Evolutionary conservation across 2,329 filamentous ascomycete species (phyloP), one percentile per base, ranked within the genome.

Genomic region (Colletotrichum ledebouriae): DNA sequence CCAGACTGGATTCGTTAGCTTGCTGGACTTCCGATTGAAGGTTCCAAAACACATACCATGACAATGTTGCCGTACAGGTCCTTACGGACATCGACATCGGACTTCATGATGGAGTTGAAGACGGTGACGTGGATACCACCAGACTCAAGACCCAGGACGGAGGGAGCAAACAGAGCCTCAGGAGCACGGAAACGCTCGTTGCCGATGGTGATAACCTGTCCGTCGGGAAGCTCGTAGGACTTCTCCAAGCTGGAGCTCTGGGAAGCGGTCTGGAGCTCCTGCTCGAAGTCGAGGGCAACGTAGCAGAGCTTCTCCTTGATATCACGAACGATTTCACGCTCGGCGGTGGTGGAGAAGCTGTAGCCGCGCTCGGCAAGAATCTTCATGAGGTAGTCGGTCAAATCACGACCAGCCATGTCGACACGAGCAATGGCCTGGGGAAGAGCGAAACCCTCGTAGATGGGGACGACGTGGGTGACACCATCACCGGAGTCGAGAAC

Each of bases 291-390:
- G 76, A 99, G 93, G 75, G 96, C 96, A 81, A 98, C 96, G 87
- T 99, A 99, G 92, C 96, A 99, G 79, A 99, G 94, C 92, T 98
- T 99, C 92, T 99, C 96, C 92, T 99, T 99, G 89, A 99, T 98
- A 84, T 99, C 96, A 89, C 96, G 95, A 80, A 98, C 96, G 82
- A 98, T 99, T 97, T 98, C 96, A 85, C 96, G 96, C 90, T 99
- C 96, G 84, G 96, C 96, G 72, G 96, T 98, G 87, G 96, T 99
- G 82, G 95, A 98, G 93, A 99, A 99, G 78, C 94, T 94, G 90
- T 99, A 98, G 79, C 96, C 96, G 81, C 96, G 94, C 92, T 99
- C 96, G 78, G 96, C 96, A 79, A 99, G 87, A 80, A 99, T 98
- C 93, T 98, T 98, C 96, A 99, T 98, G 80, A 99, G 92, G 90